Evolutionary conservation across 345 rosid genomes (phyloP).

Genomic region (Corchorus capsularis): DNA sequence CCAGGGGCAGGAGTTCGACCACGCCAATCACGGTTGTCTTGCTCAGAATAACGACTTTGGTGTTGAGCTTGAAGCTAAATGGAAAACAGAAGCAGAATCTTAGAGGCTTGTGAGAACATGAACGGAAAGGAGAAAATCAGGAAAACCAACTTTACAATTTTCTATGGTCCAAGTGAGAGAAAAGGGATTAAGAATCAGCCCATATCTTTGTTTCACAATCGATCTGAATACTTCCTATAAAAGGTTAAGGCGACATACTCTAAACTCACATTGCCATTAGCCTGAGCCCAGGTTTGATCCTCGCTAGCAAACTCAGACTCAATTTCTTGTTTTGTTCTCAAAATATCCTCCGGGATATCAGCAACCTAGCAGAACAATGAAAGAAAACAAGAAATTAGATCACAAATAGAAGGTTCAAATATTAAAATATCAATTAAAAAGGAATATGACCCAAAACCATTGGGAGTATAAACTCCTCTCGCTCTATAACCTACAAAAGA

Average conservation of each 20-base stretch:
- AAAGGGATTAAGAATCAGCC: not conserved
- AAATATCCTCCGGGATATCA: conserved; percentile 57
- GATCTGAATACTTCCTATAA: not conserved
- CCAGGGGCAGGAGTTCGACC: conserved; percentile 49
- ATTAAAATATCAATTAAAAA: not conserved
- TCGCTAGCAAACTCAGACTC: conserved; percentile 63
- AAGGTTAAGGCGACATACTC: not conserved
- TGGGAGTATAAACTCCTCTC: not conserved
- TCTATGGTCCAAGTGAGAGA: not conserved
- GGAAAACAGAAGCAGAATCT: not conserved
- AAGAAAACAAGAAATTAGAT: not conserved
- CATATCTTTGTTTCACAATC: too few species aligned
- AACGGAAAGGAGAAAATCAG: not conserved
- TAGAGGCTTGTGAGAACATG: not conserved
- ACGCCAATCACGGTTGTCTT: conserved; percentile 86
- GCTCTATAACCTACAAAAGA: not conserved
- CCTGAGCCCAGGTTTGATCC: conserved; percentile 63
- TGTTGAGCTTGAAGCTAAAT: conserved; percentile 38
- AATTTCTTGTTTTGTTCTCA: conserved; percentile 62
- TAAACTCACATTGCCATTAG: conserved; percentile 56
- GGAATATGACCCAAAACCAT: not conserved
- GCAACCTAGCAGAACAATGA: conserved; percentile 28
- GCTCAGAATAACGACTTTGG: conserved; percentile 55
- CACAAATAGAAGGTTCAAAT: not conserved
- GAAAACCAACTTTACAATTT: not conserved